These are phyloP conservation scores for Galeopsis tetrahit DNA, from an alignment of 257 asterid species.

Conservation along the genomic window DNA sequence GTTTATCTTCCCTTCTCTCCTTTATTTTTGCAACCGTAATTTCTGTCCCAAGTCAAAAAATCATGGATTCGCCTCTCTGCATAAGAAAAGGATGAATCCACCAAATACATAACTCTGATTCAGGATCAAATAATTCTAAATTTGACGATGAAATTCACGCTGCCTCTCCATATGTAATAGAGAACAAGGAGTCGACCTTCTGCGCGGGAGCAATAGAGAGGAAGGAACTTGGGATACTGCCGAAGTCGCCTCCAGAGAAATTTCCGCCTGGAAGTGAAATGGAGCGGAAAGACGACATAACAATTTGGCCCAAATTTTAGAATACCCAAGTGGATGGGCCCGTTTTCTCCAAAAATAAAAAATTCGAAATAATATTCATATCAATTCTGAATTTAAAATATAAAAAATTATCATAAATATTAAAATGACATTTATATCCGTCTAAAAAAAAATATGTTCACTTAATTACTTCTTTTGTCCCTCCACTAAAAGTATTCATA, in stretches of 20 bases:
- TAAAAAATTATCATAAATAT: no score
- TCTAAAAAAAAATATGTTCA: no score
- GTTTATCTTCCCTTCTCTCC: conserved; percentile 22
- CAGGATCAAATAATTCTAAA: conserved; percentile 25
- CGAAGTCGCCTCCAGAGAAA: neutral
- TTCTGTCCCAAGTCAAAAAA: conserved; percentile 36
- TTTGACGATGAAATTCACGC: neutral
- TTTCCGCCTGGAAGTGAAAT: no score
- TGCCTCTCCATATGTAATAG: neutral
- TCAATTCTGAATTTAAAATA: no score
- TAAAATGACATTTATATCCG: no score
- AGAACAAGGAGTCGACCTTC: conserved; percentile 1
- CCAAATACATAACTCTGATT: conserved; percentile 6
- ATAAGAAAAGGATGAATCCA: conserved; percentile 11
- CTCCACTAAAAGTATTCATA: no score
- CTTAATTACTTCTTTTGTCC: no score
- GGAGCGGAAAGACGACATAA: no score
- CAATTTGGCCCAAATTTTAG: no score
- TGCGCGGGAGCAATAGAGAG: conserved; percentile 21
- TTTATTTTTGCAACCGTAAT: conserved; percentile 32
- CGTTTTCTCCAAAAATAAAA: no score
- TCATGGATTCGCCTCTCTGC: conserved; percentile 39
- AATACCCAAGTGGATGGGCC: no score
- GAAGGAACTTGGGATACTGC: conserved; percentile 9
- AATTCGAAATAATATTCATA: no score